phyloP scores from a whole-genome alignment of 345 rosid genomes.

The Schrenkiella parvula region DNA sequence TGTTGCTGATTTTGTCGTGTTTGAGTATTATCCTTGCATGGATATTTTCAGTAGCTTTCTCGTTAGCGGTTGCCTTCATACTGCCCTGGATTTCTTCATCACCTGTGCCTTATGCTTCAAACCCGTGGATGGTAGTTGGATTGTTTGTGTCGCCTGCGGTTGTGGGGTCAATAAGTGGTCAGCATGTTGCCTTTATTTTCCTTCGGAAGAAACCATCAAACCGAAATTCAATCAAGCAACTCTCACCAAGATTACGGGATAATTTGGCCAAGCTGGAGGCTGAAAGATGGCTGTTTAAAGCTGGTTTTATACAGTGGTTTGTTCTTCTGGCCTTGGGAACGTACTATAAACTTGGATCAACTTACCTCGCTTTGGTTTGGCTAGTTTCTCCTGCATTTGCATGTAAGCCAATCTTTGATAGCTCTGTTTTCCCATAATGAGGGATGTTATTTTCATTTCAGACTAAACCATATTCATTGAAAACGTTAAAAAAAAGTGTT shows the following conservation, averaged over 20 bases:
- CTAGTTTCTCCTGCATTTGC: slow-evolving; percentile 91
- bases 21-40: slow-evolving; percentile 61
- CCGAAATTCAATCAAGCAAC: slow-evolving; percentile 46
- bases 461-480: neutral
- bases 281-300: slow-evolving; percentile 93
- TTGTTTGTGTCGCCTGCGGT: slow-evolving; percentile 87
- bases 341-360: slow-evolving; percentile 70
- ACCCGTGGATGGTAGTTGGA: slow-evolving; percentile 78
- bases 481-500: neutral
- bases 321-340: slow-evolving; percentile 64
- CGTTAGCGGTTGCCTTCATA: too few species aligned
- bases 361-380: slow-evolving; percentile 85
- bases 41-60: too few species aligned
- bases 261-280: slow-evolving; percentile 70
- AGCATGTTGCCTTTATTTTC: slow-evolving; percentile 64
- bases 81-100: too few species aligned
- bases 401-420: slow-evolving; percentile 53
- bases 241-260: slow-evolving; percentile 45
- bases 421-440: neutral
- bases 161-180: slow-evolving; percentile 90
- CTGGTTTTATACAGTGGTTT: slow-evolving; percentile 86
- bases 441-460: neutral
- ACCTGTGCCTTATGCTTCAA: slow-evolving; percentile 77
- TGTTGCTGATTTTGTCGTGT: slow-evolving; percentile 62
- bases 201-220: slow-evolving; percentile 51